Conservation (phyloP, 306 rosid species). For the Phaseolus lunatus region DNA sequence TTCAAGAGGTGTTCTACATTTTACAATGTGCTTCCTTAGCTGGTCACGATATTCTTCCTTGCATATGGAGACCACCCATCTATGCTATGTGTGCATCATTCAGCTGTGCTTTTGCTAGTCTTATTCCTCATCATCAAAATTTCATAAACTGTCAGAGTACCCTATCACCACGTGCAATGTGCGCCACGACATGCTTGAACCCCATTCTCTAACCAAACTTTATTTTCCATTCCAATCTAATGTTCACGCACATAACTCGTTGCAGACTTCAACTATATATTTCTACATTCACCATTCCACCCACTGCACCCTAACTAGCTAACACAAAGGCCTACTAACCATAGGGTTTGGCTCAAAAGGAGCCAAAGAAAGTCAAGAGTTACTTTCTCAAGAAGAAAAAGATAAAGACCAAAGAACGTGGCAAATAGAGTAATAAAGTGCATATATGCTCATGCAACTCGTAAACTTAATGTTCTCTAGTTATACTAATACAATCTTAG, state of each 20-base stretch:
- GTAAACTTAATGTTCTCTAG: background rate
- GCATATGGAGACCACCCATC: slow-evolving; percentile 7
- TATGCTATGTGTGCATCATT: background rate
- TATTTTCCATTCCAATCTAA: slow-evolving; percentile 31
- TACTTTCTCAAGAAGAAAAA: background rate
- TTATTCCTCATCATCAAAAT: slow-evolving; percentile 38
- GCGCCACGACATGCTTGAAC: slow-evolving; percentile 29
- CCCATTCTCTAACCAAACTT: slow-evolving; percentile 16
- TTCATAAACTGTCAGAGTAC: slow-evolving; percentile 31
- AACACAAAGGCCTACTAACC: background rate
- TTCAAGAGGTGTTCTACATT: background rate
- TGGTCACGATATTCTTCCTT: background rate
- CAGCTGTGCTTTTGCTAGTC: slow-evolving; percentile 25
- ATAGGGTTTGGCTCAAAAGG: background rate
- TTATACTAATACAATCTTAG: background rate
- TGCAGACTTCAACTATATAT: background rate
- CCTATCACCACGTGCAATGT: slow-evolving; percentile 39
- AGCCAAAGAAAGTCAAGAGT: background rate
- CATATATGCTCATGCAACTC: background rate
- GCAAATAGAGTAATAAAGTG: background rate
- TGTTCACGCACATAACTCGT: background rate
- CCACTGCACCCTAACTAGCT: background rate
- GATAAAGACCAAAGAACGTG: background rate
- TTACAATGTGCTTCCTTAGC: slow-evolving; percentile 26
- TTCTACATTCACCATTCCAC: slow-evolving; percentile 10